Evolutionary conservation across 2,329 filamentous ascomycete genomes (phyloP).

Genomic region (Colletotrichum viniferum): DNA sequence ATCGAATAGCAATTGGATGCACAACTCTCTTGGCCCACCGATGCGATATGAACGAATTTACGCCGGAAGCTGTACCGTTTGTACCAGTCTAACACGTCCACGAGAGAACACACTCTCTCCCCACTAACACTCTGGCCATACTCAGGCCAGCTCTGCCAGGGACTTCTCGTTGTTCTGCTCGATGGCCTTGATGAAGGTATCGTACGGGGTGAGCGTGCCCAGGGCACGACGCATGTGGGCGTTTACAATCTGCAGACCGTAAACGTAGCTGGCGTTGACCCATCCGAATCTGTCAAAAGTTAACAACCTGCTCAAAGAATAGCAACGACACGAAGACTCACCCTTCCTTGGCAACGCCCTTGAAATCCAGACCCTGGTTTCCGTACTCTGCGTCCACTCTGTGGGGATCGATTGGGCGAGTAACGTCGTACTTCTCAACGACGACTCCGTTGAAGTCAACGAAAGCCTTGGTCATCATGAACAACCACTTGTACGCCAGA

Average conservation of each 20-base stretch:
- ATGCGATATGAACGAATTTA: not conserved
- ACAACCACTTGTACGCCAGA: constrained; percentile 94
- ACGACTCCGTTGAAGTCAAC: constrained; percentile 98
- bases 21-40: not conserved
- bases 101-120: not conserved
- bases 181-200: constrained; percentile 76
- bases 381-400: constrained; percentile 96
- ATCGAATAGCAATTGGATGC: not conserved
- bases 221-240: constrained; percentile 89
- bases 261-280: constrained; percentile 98
- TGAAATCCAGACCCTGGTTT: constrained; percentile 94
- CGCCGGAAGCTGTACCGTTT: constrained; percentile 4
- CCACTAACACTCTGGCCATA: not conserved
- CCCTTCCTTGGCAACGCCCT: constrained; percentile 95
- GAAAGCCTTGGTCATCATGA: constrained; percentile 98
- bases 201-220: constrained; percentile 85
- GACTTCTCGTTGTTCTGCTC: constrained; percentile 59
- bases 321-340: constrained; percentile 52
- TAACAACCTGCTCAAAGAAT: constrained; percentile 24
- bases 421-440: constrained; percentile 99
- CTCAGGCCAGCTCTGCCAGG: constrained; percentile 47
- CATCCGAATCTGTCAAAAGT: constrained; percentile 79
- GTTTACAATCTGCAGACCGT: constrained; percentile 86
- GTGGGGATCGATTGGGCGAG: constrained; percentile 85
- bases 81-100: not conserved